Percentiles rank a stretch among this genome's conserved stretches.
Evolutionary conservation across 345 rosid genomes (phyloP).

Genomic region (Murraya koenigii): DNA sequence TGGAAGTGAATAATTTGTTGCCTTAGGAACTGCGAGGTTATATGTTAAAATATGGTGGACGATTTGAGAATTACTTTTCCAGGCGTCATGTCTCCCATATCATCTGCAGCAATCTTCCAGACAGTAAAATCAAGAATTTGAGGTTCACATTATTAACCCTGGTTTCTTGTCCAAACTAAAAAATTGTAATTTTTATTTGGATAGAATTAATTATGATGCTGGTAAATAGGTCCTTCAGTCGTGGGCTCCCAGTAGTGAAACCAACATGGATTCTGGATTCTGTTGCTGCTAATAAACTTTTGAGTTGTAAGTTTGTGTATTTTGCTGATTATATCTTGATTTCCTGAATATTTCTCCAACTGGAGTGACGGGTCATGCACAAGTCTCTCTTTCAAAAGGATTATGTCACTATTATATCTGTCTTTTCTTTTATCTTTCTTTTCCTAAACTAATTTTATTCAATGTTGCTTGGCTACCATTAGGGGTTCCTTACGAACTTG

Average conservation of each 20-base stretch:
- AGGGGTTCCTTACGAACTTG: slow-evolving; percentile 96
- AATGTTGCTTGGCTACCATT: slow-evolving; percentile 15
- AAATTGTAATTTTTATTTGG: not conserved
- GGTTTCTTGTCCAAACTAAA: slow-evolving; percentile 1
- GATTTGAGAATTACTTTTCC: slow-evolving; percentile 82
- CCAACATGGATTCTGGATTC: slow-evolving; percentile 87
- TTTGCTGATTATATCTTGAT: slow-evolving; percentile 1
- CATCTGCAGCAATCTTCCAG: slow-evolving; percentile 87
- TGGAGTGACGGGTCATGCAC: slow-evolving; percentile 2
- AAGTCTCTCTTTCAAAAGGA: not conserved
- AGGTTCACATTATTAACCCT: slow-evolving; percentile 41
- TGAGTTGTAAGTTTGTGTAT: slow-evolving; percentile 64
- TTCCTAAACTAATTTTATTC: slow-evolving; percentile 4
- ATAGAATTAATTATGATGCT: slow-evolving; percentile 9
- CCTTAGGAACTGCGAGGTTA: slow-evolving; percentile 68
- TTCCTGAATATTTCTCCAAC: not conserved
- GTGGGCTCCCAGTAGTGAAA: slow-evolving; percentile 93
- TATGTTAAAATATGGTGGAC: slow-evolving; percentile 76
- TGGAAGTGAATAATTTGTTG: slow-evolving; percentile 6
- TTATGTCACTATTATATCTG: not conserved
- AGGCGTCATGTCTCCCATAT: slow-evolving; percentile 83
- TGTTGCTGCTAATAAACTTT: slow-evolving; percentile 64
- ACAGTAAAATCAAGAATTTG: slow-evolving; percentile 79
- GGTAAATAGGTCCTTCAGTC: slow-evolving; percentile 73
- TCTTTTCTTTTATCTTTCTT: not conserved